Evolutionary conservation across 1,284 basidiomycete species (phyloP).

Genomic region (Rhodotorula sp.): DNA sequence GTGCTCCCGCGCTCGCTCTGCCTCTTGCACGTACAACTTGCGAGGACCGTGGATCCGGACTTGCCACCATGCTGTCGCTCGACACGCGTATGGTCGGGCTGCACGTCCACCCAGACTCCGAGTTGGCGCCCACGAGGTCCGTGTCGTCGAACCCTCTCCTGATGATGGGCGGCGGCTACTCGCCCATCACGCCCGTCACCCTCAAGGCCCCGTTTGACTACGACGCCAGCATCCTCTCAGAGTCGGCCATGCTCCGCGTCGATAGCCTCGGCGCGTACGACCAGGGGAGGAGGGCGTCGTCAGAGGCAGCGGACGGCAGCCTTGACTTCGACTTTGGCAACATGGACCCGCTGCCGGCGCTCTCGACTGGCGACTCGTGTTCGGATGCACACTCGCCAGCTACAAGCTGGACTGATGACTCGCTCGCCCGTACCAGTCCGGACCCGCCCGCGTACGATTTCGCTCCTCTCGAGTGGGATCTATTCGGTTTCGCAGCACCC

Average conservation of each 20-base stretch:
- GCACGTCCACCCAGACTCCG: not conserved
- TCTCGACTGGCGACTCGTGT: not conserved
- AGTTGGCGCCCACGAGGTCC: not conserved
- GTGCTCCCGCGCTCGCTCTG: not conserved
- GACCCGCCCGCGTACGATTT: not conserved
- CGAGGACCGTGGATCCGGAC: not conserved
- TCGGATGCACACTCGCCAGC: constrained; percentile 13
- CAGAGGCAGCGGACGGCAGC: not conserved
- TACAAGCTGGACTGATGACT: not conserved
- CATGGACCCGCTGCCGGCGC: not conserved
- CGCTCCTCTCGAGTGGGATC: not conserved
- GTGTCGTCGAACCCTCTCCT: too few species aligned
- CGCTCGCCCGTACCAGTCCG: not conserved
- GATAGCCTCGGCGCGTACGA: not conserved
- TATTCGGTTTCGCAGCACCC: not conserved
- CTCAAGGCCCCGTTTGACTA: constrained; percentile 6
- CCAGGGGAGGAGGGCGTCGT: not conserved
- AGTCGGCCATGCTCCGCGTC: not conserved
- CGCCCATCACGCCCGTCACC: not conserved
- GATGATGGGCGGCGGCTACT: not conserved
- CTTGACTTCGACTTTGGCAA: not conserved
- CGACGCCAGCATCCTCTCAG: not conserved
- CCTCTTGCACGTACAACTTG: not conserved
- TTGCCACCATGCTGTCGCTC: not conserved
- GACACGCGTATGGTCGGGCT: not conserved